Percentiles rank a stretch among this genome's conserved stretches.
Conservation (phyloP, 2,329 filamentous ascomycete species). For the Stagonosporopsis chrysanthemi region DNA sequence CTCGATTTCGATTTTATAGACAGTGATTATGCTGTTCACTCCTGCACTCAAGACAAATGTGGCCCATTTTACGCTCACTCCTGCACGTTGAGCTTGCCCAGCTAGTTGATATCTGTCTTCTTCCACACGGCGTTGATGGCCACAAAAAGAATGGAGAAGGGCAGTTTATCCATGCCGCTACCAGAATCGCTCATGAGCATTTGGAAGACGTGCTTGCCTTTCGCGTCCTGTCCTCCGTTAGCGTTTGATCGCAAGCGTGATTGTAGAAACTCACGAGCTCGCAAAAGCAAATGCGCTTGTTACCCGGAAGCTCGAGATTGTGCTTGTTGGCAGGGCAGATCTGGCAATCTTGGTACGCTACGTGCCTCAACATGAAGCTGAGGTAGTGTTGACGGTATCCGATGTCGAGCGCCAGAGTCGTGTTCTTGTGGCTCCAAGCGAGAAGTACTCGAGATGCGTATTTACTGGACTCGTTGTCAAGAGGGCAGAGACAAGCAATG, state of each 20-base stretch:
- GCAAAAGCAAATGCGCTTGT: neutral
- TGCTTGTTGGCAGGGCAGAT: neutral
- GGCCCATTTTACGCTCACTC: neutral
- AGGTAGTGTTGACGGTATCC: neutral
- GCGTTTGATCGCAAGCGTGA: too few relatives aligned
- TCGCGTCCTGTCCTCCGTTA: neutral
- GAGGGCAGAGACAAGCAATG: neutral
- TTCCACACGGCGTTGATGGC: neutral
- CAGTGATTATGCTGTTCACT: neutral
- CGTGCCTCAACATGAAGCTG: neutral
- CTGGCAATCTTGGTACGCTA: neutral
- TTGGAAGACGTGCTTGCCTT: neutral
- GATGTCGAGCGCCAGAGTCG: neutral
- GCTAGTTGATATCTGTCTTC: neutral
- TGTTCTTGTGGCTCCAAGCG: neutral
- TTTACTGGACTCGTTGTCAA: neutral
- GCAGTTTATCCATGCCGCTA: neutral
- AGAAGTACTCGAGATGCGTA: neutral
- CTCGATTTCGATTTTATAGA: neutral
- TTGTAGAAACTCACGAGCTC: neutral
- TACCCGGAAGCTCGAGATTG: neutral
- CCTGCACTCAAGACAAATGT: neutral
- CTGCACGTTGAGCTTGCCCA: neutral
- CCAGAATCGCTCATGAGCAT: neutral
- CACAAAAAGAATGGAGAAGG: neutral